A percentile compares a stretch with the other conserved stretches of the same genome.
These are phyloP conservation scores for Eucalyptus camaldulensis DNA, from an alignment of 345 rosid species.

Conservation along the genomic window DNA sequence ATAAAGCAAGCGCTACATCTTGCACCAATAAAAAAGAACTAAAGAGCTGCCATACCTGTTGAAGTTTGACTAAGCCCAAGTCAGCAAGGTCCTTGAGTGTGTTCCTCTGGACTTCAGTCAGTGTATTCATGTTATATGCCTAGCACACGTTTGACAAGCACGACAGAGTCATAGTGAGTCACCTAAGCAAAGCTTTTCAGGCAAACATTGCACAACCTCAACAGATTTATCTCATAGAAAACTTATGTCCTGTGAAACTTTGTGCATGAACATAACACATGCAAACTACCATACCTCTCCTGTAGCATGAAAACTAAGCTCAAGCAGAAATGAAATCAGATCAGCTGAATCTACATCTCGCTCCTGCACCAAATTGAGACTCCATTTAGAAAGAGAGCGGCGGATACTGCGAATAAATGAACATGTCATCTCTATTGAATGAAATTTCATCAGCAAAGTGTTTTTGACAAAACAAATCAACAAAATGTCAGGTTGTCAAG, in stretches of 20 bases:
- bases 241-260: background rate
- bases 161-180: background rate
- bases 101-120: constrained; percentile 58
- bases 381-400: background rate
- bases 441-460: background rate
- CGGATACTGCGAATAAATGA: background rate
- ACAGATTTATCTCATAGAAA: background rate
- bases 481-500: background rate
- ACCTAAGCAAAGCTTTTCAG: background rate
- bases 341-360: constrained; percentile 77
- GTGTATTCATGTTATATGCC: constrained; percentile 85
- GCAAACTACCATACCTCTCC: constrained; percentile 51
- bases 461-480: background rate
- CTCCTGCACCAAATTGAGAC: constrained; percentile 44
- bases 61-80: constrained; percentile 94
- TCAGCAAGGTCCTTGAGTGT: constrained; percentile 86
- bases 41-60: constrained; percentile 40
- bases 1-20: background rate
- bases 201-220: background rate
- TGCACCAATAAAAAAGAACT: background rate
- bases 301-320: constrained; percentile 90
- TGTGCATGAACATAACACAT: background rate
- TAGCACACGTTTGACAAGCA: background rate
- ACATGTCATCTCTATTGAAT: background rate
- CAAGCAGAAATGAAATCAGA: constrained; percentile 84